Evolutionary conservation across 2,329 filamentous ascomycete species (phyloP).

Genomic region (Colletotrichum plurivorum): DNA sequence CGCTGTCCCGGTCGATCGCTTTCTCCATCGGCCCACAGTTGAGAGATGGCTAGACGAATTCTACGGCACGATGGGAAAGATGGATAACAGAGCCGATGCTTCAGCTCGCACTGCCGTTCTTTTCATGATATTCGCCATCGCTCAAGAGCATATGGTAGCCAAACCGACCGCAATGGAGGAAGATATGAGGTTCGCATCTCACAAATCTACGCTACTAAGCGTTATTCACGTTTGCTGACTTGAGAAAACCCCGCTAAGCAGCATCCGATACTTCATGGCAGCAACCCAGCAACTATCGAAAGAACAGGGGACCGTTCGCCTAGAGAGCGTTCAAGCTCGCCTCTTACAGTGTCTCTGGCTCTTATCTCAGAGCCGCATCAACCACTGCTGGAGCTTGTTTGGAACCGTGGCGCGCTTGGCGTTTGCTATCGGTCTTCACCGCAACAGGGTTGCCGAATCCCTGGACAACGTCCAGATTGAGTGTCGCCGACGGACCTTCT

Average conservation of each 20-base stretch:
- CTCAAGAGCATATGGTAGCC: constrained; percentile 53
- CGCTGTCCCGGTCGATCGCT: constrained; percentile 53
- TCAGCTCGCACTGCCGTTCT: constrained; percentile 9
- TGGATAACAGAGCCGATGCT: constrained; percentile 44
- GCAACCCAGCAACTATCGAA: constrained; percentile 53
- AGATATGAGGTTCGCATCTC: constrained; percentile 9
- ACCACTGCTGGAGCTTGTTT: constrained; percentile 62
- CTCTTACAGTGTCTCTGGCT: constrained; percentile 59
- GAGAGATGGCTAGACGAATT: constrained; percentile 57
- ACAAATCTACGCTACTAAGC: no score
- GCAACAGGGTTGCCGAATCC: constrained; percentile 47
- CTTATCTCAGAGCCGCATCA: constrained; percentile 58
- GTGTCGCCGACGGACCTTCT: constrained; percentile 65
- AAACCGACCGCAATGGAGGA: not conserved
- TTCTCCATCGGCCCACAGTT: constrained; percentile 54
- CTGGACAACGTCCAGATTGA: constrained; percentile 49
- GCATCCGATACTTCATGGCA: constrained; percentile 48
- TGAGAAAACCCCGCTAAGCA: constrained; percentile 19
- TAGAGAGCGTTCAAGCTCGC: constrained; percentile 57
- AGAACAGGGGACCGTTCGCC: constrained; percentile 53
- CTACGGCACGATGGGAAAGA: constrained; percentile 57
- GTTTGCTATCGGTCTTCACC: constrained; percentile 55
- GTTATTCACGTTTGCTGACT: no score
- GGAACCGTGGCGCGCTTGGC: constrained; percentile 56
- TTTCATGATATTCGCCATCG: constrained; percentile 64